Evolutionary conservation across 768 basidiomycete species (phyloP), one percentile per base, ranked within the genome.

Genomic region (Leccinellum albellum): DNA sequence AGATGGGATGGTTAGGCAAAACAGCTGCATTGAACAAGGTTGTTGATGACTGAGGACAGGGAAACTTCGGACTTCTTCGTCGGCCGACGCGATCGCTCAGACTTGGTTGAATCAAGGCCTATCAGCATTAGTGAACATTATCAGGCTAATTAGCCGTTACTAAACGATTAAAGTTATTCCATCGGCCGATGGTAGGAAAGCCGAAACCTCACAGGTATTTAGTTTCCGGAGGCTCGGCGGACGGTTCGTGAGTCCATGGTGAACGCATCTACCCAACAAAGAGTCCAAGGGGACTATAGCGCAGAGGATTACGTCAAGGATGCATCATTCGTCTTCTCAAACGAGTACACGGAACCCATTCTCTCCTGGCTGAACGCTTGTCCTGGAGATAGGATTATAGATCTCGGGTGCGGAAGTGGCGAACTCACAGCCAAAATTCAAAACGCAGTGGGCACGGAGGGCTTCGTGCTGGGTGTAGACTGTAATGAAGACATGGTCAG

Each of bases 371-470:
- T 94, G 12, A 70, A 79, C n/a, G 78, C 89, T 0, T 61, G 79
- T 59, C 78, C 82, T 0, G 90, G 90, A 1, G 87, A 92, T 62
- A 76, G 76, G 50, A 85, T 93, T 46, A 74, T 88, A 57, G 90
- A 91, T 63, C 71, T 91, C 45, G 91, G 92, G 3, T 94, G 91
- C 65, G 91, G 93, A 17, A 91, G 85, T 46, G 92, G 91, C 0
- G 87, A 94, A 61, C 73, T 94, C 14, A 90, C 88, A 0, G 60
- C 80, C 49, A 72, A 79, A 54, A 76, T 95, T 29, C 75, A 80
- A 48, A 67, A 77, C 13, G 63, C 78, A 15, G 88, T 94, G 6
- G 76, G 61, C 23, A 42, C 61, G 45, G 77, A 74, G 7, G 87
- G 90, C 0, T 45, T 78, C 17, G 81, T 90, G 3, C 77, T 88